Evolutionary conservation across 139 green algal species (phyloP).

Genomic region (Dunaliella sp.): DNA sequence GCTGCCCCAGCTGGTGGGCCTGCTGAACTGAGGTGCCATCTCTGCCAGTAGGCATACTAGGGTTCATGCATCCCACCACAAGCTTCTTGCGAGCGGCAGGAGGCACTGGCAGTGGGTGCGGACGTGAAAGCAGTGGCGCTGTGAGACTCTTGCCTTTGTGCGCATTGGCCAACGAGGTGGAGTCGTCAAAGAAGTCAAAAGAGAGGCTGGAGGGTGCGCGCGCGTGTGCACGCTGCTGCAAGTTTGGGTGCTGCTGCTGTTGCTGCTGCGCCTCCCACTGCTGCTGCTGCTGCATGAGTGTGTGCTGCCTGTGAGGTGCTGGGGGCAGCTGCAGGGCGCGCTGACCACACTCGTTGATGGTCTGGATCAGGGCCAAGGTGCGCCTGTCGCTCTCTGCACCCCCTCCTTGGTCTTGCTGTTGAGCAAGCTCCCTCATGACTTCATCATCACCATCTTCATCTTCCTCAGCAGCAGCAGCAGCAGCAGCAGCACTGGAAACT

Average conservation of each 20-base stretch:
- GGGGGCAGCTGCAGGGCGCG: not conserved
- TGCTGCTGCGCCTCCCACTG: not conserved
- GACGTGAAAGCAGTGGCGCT: too few species aligned
- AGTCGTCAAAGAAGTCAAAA: not conserved
- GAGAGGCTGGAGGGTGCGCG: not conserved
- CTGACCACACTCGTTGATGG: not conserved
- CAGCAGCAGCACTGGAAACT: too few species aligned
- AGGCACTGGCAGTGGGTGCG: too few species aligned
- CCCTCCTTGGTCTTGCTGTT: not conserved
- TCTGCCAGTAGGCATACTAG: too few species aligned
- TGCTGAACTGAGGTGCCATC: too few species aligned
- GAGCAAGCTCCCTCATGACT: not conserved
- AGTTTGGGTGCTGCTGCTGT: not conserved
- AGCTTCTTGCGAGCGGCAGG: too few species aligned
- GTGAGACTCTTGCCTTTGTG: too few species aligned
- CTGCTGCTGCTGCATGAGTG: not conserved
- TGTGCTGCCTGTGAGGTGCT: not conserved
- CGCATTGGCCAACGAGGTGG: too few species aligned
- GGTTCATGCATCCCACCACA: too few species aligned
- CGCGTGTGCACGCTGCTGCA: not conserved
- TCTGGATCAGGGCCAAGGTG: conserved; percentile 1
- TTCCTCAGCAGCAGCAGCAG: too few species aligned
- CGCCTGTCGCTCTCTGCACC: not conserved
- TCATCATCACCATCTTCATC: not conserved
- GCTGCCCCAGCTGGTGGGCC: not conserved